Percentiles rank a stretch among this genome's conserved stretches.
These are phyloP conservation scores for Microdochium nivale DNA, from an alignment of 2,329 filamentous ascomycete genomes.

Conservation along the genomic window DNA sequence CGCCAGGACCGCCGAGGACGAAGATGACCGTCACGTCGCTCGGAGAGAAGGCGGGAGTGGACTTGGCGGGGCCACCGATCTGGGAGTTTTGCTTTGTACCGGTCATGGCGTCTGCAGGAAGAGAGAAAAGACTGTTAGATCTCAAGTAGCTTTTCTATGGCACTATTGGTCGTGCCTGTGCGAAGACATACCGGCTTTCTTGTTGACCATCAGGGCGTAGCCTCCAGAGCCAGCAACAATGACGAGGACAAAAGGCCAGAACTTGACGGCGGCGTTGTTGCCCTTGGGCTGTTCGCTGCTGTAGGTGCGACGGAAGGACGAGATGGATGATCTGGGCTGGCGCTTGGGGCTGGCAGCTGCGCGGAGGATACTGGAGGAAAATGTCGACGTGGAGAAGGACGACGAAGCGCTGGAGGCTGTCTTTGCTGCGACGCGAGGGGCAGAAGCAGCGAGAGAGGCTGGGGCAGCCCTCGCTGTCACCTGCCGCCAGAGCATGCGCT, in stretches of 20 bases:
- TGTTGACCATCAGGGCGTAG: constrained; percentile 41
- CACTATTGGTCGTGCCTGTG: background rate
- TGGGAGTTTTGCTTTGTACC: constrained; percentile 29
- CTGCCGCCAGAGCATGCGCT: constrained; percentile 14
- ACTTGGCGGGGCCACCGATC: constrained; percentile 43
- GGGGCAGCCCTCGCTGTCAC: constrained; percentile 3
- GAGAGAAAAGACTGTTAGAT: background rate
- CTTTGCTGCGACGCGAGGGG: background rate
- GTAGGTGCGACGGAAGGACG: constrained; percentile 20
- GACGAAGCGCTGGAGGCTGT: background rate
- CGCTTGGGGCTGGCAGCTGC: background rate
- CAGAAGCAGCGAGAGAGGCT: constrained; percentile 4
- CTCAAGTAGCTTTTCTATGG: background rate
- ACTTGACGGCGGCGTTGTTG: constrained; percentile 35
- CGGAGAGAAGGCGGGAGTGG: constrained; percentile 63
- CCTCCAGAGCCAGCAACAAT: constrained; percentile 37
- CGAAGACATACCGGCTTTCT: constrained; percentile 31
- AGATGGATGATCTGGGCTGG: background rate
- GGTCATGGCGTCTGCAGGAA: constrained; percentile 14
- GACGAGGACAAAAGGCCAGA: constrained; percentile 48
- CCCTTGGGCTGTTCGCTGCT: constrained; percentile 29
- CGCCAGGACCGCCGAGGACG: constrained; percentile 90
- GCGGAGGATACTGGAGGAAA: background rate
- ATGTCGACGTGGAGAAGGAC: background rate
- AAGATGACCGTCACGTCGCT: constrained; percentile 85